These are phyloP conservation scores for Sclerotinia subarctica DNA, from an alignment of 2,329 filamentous ascomycete genomes.

Conservation along the genomic window DNA sequence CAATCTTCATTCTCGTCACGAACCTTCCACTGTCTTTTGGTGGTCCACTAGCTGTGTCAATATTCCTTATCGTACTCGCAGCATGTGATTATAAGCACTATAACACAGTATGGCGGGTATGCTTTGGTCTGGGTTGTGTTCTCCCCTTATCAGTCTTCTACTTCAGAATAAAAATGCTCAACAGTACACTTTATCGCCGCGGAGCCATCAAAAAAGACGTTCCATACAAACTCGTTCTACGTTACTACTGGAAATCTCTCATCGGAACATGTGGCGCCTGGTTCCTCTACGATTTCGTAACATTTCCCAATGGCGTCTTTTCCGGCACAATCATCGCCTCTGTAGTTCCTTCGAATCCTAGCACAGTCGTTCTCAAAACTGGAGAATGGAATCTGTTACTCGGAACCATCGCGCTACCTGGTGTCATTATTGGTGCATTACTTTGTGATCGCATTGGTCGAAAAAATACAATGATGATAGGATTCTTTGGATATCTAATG, in stretches of 20 bases:
- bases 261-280: conserved; percentile 51
- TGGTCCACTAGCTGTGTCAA: conserved; percentile 43
- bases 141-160: conserved; percentile 54
- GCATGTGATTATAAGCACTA: conserved; percentile 40
- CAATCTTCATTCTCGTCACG: conserved; percentile 48
- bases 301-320: conserved; percentile 47
- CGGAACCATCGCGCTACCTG: conserved; percentile 46
- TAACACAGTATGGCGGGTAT: conserved; percentile 48
- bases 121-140: conserved; percentile 48
- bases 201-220: conserved; percentile 52
- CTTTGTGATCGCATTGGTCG: conserved; percentile 49
- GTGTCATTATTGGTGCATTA: conserved; percentile 48
- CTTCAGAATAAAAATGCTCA: conserved; percentile 53
- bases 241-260: conserved; percentile 54
- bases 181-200: conserved; percentile 49
- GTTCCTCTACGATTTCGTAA: conserved; percentile 50
- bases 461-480: conserved; percentile 50
- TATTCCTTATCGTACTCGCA: conserved; percentile 47
- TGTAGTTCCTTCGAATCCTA: conserved; percentile 39
- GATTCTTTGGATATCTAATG: conserved; percentile 49
- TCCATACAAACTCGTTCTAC: conserved; percentile 49
- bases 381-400: conserved; percentile 50
- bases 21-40: conserved; percentile 44
- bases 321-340: conserved; percentile 45
- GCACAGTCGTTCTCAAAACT: conserved; percentile 41